Base-by-base conservation (phyloP, 106 monocot genomes). In the Dioscorea dumetorum region DNA sequence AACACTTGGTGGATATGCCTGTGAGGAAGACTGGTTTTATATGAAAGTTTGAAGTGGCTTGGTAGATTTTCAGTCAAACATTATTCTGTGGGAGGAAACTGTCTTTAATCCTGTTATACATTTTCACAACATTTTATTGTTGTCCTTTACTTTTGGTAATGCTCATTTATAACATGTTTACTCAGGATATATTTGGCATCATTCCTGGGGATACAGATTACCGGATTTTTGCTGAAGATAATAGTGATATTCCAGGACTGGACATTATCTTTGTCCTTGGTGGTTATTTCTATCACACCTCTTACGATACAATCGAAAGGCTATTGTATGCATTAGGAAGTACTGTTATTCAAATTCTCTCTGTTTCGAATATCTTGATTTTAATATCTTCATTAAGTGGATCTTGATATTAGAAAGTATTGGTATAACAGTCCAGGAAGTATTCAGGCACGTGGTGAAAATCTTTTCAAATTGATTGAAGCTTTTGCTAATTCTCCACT, bases 161-260 rank as follows among this genome's bases (percentile, higher is more conserved):
- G 41, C 41, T 41, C 9, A 10, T 41, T 5, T 6, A 5, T 41
- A 41, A 41, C 6, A 49, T 57, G 35, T 70, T 59, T 21, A 57
- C 79, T 68, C 85, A 99, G 99, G 99, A 99, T 81, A 68, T 85
- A 15, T 99, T 99, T 87, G 99, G 90, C 61, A 74, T 99, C 73
- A 81, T 99, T 17, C 99, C 99, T 64, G 93, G 99, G 59, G 99
- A 99, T 82, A 99, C 99, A 63, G 99, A 99, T 79, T 99, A 83
- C 63, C 84, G 99, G 84, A 99, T 99, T 22, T 83, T 99, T 77
- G 87, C 99, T 71, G 62, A 99, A 73, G 99, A 99, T 85, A 77
- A 63, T 90, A 79, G 77, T 41, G 77, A 83, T 48, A 87, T 99
- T 87, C 99, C 99, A 53, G 99, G 99, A 73, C 67, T 99, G 76